phyloP scores from a whole-genome alignment of 2,329 filamentous ascomycete genomes.

The Colletotrichum somersetense region DNA sequence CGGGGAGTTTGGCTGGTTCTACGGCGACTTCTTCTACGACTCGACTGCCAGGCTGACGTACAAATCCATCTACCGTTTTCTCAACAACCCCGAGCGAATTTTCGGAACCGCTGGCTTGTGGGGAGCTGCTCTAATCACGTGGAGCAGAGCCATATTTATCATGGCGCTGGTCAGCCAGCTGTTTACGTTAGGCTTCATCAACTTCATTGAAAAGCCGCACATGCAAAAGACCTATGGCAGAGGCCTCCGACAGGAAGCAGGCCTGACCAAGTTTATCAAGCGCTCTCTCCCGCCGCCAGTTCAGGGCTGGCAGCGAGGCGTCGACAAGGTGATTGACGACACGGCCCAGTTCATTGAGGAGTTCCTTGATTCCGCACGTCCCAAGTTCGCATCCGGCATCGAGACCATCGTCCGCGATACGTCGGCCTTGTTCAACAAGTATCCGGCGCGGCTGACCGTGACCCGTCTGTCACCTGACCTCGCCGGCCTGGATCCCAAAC shows the following conservation, averaged over 20 bases:
- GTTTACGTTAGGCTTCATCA: conserved; percentile 87
- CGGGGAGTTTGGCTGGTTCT: conserved; percentile 99
- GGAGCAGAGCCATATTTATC: conserved; percentile 87
- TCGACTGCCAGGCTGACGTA: conserved; percentile 91
- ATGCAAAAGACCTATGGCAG: conserved; percentile 98
- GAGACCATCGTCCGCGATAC: conserved; percentile 91
- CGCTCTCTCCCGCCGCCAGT: conserved; percentile 87
- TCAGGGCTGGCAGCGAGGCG: conserved; percentile 84
- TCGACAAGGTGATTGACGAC: conserved; percentile 89
- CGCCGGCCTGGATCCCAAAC: conserved; percentile 81
- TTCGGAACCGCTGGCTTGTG: conserved; percentile 95
- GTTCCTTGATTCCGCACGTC: conserved; percentile 85
- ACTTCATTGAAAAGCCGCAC: conserved; percentile 93
- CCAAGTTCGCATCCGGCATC: conserved; percentile 87
- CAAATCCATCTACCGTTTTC: conserved; percentile 95
- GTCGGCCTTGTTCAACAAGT: conserved; percentile 87
- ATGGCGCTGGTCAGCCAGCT: conserved; percentile 89
- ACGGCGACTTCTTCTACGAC: conserved; percentile 98
- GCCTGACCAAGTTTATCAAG: conserved; percentile 91
- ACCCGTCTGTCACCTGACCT: conserved; percentile 84
- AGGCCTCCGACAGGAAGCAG: conserved; percentile 86
- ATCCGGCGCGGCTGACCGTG: conserved; percentile 87
- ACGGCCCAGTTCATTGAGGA: conserved; percentile 92
- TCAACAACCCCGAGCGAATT: conserved; percentile 97
- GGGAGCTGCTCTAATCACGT: conserved; percentile 94